Percentiles rank a stretch among this genome's conserved stretches.
Conservation (phyloP, 805 yeast species). For the Metschnikowia matae region DNA sequence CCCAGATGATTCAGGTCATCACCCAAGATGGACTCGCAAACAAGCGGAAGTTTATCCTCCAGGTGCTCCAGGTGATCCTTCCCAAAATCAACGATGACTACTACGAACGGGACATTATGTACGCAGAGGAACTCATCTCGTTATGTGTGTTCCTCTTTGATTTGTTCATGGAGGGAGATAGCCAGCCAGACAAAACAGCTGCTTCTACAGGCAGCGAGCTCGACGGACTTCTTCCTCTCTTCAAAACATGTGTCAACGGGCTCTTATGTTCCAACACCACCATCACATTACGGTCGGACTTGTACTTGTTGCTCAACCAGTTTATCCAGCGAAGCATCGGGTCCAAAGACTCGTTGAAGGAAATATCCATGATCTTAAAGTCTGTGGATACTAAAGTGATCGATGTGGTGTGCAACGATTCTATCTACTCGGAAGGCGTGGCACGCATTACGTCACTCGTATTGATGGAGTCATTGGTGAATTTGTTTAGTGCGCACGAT, state of each 20-base stretch:
- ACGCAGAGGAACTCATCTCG: conserved; percentile 74
- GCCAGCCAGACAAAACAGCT: not conserved
- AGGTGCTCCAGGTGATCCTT: conserved; percentile 67
- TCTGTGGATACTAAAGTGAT: conserved; percentile 58
- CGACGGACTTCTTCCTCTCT: conserved; percentile 57
- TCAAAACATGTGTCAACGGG: conserved; percentile 71
- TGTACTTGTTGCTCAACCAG: conserved; percentile 69
- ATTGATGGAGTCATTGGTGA: conserved; percentile 65
- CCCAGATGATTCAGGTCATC: conserved; percentile 68
- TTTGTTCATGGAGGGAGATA: conserved; percentile 45
- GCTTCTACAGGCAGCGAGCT: conserved; percentile 17
- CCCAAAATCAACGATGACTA: conserved; percentile 71
- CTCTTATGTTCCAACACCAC: conserved; percentile 67
- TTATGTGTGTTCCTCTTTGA: conserved; percentile 69
- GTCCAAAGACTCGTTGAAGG: conserved; percentile 40
- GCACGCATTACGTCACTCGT: conserved; percentile 71
- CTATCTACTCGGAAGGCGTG: conserved; percentile 73
- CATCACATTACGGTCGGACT: conserved; percentile 65
- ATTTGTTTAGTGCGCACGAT: conserved; percentile 47
- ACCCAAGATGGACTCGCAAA: conserved; percentile 49
- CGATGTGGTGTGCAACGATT: conserved; percentile 68
- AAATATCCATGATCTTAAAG: conserved; percentile 51
- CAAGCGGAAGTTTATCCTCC: conserved; percentile 59
- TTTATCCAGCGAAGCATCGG: conserved; percentile 51
- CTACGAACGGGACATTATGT: conserved; percentile 58